Evolutionary conservation across 2,329 filamentous ascomycete species (phyloP), one percentile per base, ranked within the genome.

Genomic region (Aspergillus sp.): DNA sequence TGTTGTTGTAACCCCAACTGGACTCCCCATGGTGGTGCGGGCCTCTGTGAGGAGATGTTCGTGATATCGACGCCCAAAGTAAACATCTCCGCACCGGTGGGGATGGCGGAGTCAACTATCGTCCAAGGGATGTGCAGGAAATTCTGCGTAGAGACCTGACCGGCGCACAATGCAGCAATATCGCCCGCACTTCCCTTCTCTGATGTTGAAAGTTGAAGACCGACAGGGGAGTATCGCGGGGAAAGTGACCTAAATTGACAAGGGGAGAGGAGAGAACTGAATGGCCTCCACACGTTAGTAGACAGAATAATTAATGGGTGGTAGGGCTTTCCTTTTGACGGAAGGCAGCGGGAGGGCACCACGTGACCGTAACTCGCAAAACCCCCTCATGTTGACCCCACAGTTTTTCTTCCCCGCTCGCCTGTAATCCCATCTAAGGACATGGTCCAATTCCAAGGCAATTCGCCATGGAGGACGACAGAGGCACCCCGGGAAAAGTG

Each of bases 401-500:
- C 73, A 73, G 71, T 70, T 69, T 71, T 72, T 69, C 72, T 73
- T 75, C 73, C 73, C 73, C 72, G 70, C 71, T 75, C 70, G 70
- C 69, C 68, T 66, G 65, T 62, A 60, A 59, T 67, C 66, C 53
- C 64, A 63, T 60, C 60, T 61, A 62, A 63, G 64, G 62, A 67
- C 63, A 64, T 66, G 62, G 67, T 66, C 67, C 63, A 68, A 67
- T 66, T 65, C 64, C 62, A 63, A 59, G 58, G 58, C 63, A 62
- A 62, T 66, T 65, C 67, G 63, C 64, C 60, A 79, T 79, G 77
- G 77, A 79, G 58, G 73, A 76, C 67, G 73, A 75, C 58, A 74
- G 71, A 65, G 63, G 66, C 51, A 65, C 71, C 60, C 64, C 70
- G 38, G 71, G 68, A 25, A 77, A 77, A 64, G 68, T 73, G 38